Evolutionary conservation across 192 early-diverging fungal species (phyloP).

Genomic region (Dimargaris verticillata): DNA sequence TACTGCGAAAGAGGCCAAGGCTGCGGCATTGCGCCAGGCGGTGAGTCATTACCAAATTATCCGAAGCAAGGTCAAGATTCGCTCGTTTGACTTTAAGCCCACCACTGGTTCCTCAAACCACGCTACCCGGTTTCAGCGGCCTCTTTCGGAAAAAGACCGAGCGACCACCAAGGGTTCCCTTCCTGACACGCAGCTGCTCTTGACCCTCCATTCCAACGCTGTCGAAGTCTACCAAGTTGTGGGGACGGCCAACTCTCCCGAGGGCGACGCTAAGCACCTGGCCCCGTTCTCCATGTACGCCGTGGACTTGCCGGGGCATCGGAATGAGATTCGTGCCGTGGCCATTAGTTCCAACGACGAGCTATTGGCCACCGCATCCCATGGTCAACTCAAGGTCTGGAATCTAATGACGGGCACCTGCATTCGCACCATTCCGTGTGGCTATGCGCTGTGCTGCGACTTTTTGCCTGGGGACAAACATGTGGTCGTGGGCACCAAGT

Average conservation of each 20-base stretch:
- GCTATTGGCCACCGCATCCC: slow-evolving; percentile 72
- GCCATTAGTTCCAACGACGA: slow-evolving; percentile 82
- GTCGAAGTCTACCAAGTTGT: slow-evolving; percentile 63
- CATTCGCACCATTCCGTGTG: slow-evolving; percentile 77
- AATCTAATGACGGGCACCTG: slow-evolving; percentile 66
- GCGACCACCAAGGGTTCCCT: too few relatives aligned
- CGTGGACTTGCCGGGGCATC: slow-evolving; percentile 76
- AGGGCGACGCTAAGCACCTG: slow-evolving; percentile 42
- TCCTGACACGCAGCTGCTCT: slow-evolving; percentile 31
- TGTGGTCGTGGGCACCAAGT: slow-evolving; percentile 84
- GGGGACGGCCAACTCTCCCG: slow-evolving; percentile 28
- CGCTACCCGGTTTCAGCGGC: too few relatives aligned
- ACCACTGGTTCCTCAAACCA: slow-evolving; percentile 13
- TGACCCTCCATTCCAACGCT: slow-evolving; percentile 65
- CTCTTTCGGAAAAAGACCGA: too few relatives aligned
- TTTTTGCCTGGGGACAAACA: slow-evolving; percentile 81
- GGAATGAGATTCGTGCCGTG: slow-evolving; percentile 76
- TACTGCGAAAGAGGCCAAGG: slow-evolving; percentile 3
- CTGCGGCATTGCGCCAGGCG: slow-evolving; percentile 31
- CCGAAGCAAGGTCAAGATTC: slow-evolving; percentile 58
- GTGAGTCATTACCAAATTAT: slow-evolving; percentile 55
- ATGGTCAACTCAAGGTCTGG: slow-evolving; percentile 76
- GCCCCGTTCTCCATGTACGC: slow-evolving; percentile 48
- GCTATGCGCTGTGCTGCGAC: slow-evolving; percentile 78
- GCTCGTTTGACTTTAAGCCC: slow-evolving; percentile 38